Conservation (phyloP, 1,139 yeast genomes). For the Pichia sp. region DNA sequence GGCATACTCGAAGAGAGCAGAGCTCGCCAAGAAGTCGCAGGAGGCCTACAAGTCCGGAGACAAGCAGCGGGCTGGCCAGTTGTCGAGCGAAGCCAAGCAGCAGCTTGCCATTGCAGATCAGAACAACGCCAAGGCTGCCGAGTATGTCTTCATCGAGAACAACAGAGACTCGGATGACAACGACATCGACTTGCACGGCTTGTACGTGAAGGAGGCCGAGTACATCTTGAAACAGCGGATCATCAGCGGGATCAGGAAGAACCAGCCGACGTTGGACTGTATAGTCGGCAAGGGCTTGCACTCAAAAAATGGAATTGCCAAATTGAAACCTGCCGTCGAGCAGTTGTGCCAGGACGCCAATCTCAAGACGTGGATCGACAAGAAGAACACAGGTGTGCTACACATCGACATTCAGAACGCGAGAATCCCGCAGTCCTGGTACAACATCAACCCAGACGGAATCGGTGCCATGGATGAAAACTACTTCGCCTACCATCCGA, state of each 20-base stretch:
- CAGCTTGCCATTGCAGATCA: conserved; percentile 60
- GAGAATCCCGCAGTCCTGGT: conserved; percentile 52
- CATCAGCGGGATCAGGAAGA: conserved; percentile 56
- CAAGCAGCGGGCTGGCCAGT: conserved; percentile 63
- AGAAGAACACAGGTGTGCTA: conserved; percentile 75
- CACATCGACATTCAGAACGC: conserved; percentile 57
- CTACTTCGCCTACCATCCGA: conserved; percentile 24
- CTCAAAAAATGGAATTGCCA: conserved; percentile 76
- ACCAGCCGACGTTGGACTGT: conserved; percentile 55
- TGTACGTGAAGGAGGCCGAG: conserved; percentile 84
- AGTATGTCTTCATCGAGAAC: conserved; percentile 82
- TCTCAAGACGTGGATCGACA: conserved; percentile 58
- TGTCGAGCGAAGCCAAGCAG: conserved; percentile 66
- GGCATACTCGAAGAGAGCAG: conserved; percentile 54
- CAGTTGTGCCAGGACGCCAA: conserved; percentile 64
- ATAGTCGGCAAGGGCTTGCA: conserved; percentile 96
- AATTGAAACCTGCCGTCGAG: conserved; percentile 85
- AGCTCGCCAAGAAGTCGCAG: conserved; percentile 66
- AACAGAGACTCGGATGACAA: conserved; percentile 78
- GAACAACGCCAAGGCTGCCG: conserved; percentile 79
- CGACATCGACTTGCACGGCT: conserved; percentile 92
- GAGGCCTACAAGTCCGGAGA: conserved; percentile 73
- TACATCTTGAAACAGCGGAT: conserved; percentile 71
- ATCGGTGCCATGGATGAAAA: conserved; percentile 31
- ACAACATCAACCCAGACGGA: conserved; percentile 29